Evolutionary conservation across 805 yeast genomes (phyloP).

Genomic region (Hanseniaspora guilliermondii): DNA sequence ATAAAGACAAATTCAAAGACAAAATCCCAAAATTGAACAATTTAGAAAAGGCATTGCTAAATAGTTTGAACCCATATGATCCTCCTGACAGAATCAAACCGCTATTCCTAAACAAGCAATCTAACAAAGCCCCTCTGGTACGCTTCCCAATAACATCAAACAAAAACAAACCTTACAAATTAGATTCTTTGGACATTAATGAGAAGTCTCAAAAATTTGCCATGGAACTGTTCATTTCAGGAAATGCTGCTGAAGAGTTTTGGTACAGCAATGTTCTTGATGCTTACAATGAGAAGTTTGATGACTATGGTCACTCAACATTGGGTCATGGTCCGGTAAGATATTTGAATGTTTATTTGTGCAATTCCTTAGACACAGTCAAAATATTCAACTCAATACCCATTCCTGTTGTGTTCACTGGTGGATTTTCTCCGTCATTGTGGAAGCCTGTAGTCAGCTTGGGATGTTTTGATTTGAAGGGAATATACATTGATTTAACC

Average conservation of each 20-base stretch:
- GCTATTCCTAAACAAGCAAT: constrained; percentile 16
- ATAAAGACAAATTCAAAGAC: constrained; percentile 13
- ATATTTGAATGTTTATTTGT: constrained; percentile 47
- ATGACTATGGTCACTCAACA: constrained; percentile 30
- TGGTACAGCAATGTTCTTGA: constrained; percentile 62
- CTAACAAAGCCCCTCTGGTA: constrained; percentile 32
- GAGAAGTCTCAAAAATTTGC: constrained; percentile 13
- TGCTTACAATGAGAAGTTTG: constrained; percentile 32
- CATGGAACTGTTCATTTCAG: constrained; percentile 53
- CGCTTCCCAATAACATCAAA: constrained; percentile 32
- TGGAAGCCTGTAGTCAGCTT: constrained; percentile 74
- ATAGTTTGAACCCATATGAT: constrained; percentile 15
- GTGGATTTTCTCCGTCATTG: constrained; percentile 66
- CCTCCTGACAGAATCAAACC: constrained; percentile 17
- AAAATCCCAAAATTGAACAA: constrained; percentile 14
- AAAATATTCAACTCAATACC: constrained; percentile 55
- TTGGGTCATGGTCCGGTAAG: constrained; percentile 64
- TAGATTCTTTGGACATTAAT: not conserved
- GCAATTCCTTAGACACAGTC: constrained; percentile 29
- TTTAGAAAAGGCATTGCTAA: constrained; percentile 5
- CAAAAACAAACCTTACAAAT: constrained; percentile 21
- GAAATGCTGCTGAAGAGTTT: constrained; percentile 70
- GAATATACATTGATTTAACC: constrained; percentile 59
- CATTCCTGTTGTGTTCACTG: constrained; percentile 63
- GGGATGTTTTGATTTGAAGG: constrained; percentile 59